These are phyloP conservation scores for Echium plantagineum DNA, from an alignment of 257 asterid genomes.

Conservation along the genomic window DNA sequence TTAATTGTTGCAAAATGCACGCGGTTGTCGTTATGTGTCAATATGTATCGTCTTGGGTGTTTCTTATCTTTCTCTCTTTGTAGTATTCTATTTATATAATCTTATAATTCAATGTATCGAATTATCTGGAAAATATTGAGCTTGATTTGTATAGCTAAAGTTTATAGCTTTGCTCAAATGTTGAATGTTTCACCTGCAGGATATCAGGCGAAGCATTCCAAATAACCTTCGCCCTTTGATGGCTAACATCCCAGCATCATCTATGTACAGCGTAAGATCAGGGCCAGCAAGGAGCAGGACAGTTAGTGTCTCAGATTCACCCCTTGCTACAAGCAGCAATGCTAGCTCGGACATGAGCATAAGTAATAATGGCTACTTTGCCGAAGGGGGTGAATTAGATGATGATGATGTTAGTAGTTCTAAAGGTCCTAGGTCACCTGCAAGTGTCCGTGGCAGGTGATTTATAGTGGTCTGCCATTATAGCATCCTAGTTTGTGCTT, in stretches of 20 bases:
- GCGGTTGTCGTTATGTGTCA: no score
- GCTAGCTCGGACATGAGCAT: constrained; percentile 92
- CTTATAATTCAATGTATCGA: no score
- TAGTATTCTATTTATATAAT: no score
- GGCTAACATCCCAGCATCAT: constrained; percentile 86
- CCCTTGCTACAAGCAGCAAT: constrained; percentile 91
- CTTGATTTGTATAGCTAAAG: not conserved
- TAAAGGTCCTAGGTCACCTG: constrained; percentile 55
- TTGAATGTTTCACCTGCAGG: constrained; percentile 35
- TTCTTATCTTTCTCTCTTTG: no score
- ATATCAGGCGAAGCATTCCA: constrained; percentile 69
- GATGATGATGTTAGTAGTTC: constrained; percentile 70
- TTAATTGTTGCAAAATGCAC: no score
- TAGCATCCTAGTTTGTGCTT: not conserved
- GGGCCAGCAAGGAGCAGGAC: constrained; percentile 56
- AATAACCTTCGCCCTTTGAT: constrained; percentile 77
- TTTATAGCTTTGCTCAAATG: constrained; percentile 2
- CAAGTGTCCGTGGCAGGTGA: constrained; percentile 66
- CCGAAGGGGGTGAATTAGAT: constrained; percentile 35
- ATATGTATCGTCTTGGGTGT: no score
- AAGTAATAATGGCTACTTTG: constrained; percentile 39
- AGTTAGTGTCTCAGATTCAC: constrained; percentile 70
- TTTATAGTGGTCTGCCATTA: not conserved
- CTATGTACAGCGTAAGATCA: constrained; percentile 93
- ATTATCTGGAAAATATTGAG: no score